Evolutionary conservation across 371 early-diverging fungal genomes (phyloP), one percentile per base, ranked within the genome.

Genomic region (Zopfochytrium polystomum): DNA sequence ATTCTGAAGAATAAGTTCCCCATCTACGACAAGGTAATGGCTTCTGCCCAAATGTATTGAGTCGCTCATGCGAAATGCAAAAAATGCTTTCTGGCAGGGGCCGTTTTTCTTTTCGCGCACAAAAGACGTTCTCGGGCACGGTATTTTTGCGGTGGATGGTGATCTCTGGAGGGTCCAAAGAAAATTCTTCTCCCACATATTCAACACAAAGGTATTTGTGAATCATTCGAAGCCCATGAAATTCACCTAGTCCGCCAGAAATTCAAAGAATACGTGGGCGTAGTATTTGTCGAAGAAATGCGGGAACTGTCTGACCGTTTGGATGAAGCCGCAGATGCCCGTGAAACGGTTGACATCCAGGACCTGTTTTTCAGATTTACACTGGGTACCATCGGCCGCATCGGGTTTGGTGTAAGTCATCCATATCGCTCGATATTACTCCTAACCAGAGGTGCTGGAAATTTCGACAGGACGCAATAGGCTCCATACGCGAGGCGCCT

Each of bases 111-210:
- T 30, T 20, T 22, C 15, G 2, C n/a, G 22, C 13, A 11, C 57
- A 59, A 4, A 80, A 85, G 18, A 51, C 86, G 2, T n/a, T n/a
- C n/a, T n/a, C n/a, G n/a, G n/a, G n/a, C n/a, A n/a, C n/a, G n/a
- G n/a, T n/a, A n/a, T n/a, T 71, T 88, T 13, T 89, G 89, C 2
- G 68, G 85, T 51, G 90, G 86, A 86, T 60, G 87, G 88, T 4
- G 75, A 81, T 35, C 32, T 68, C 0, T 88, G 88, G 90, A 78
- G 68, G 58, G 77, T 73, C 49, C 87, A 87, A 53, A 68, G 89
- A 31, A 89, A 90, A 72, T 73, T 83, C 0, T 83, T 85, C 20
- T 75, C 81, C 47, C 77, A 81, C 34, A 83, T 90, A 11, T 90
- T 90, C 60, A 85, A 79, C 33, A 85, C 82, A 55, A 83, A 77